phyloP scores from a whole-genome alignment of 345 rosid species.

The Hypericum androsaemum region DNA sequence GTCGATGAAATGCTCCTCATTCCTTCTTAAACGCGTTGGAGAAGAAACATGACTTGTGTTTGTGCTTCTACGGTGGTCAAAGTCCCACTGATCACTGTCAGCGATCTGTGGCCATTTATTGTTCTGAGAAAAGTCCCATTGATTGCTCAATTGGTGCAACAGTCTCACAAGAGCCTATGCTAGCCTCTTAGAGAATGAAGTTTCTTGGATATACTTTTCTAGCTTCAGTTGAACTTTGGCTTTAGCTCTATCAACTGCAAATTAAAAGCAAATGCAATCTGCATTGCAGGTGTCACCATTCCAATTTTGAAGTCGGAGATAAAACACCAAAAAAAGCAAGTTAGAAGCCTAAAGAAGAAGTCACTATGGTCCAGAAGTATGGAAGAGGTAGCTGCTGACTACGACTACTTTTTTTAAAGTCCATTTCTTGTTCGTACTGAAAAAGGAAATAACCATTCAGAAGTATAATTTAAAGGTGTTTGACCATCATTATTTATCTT shows the following conservation, averaged over 20 bases:
- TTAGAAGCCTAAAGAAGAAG: conserved; percentile 21
- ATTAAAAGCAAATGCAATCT: not conserved
- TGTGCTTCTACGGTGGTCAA: too few species aligned
- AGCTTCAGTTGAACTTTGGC: conserved; percentile 1
- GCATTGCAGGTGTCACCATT: conserved; percentile 14
- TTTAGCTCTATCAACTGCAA: not conserved
- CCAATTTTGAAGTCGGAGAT: conserved; percentile 14
- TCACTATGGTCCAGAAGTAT: conserved; percentile 27
- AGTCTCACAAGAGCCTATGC: too few species aligned
- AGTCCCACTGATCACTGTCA: too few species aligned
- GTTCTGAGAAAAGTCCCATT: too few species aligned
- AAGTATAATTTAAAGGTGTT: too few species aligned
- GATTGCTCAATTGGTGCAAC: too few species aligned
- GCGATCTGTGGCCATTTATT: too few species aligned
- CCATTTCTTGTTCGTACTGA: not conserved
- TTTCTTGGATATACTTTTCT: not conserved
- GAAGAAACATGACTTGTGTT: too few species aligned
- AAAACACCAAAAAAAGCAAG: conserved; percentile 19
- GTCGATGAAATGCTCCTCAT: too few species aligned
- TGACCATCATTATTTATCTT: not conserved
- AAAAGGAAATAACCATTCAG: too few species aligned
- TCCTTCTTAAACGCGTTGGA: too few species aligned
- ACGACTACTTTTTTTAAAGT: not conserved
- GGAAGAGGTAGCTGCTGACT: conserved; percentile 20
- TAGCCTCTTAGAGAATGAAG: too few species aligned